Percentiles rank a stretch among this genome's conserved stretches.
Conservation (phyloP, 2,329 filamentous ascomycete genomes). For the Akanthomyces uredinophilus region DNA sequence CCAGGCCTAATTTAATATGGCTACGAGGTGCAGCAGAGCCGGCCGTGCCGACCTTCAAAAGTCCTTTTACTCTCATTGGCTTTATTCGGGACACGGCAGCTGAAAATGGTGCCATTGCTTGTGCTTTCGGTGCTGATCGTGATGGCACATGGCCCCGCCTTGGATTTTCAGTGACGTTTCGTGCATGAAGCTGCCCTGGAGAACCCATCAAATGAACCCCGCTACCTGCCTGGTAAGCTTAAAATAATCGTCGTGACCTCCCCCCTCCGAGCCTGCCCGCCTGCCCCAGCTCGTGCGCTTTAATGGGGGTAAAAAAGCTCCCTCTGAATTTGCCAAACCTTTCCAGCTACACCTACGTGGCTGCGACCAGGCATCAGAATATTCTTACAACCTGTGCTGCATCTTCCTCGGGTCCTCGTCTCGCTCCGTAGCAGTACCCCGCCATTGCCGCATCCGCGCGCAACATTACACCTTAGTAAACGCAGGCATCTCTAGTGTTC, state of each 20-base stretch:
- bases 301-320: neutral
- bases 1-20: neutral
- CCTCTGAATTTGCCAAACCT: neutral
- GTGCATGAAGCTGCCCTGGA: neutral
- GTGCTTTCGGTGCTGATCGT: neutral
- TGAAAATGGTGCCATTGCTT: constrained; percentile 9
- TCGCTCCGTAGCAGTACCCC: neutral
- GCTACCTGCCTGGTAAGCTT: neutral
- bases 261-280: too few relatives aligned
- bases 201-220: neutral
- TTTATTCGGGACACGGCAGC: neutral
- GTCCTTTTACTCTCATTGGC: neutral
- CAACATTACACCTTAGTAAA: neutral
- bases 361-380: neutral
- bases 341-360: neutral
- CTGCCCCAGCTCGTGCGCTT: neutral
- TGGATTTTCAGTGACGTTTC: constrained; percentile 5
- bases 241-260: too few relatives aligned
- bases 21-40: too few relatives aligned
- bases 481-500: neutral
- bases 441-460: neutral
- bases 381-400: neutral
- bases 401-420: neutral
- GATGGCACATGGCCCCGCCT: neutral
- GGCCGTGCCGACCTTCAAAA: neutral